phyloP scores from a whole-genome alignment of 164 flowering plant species.

The Magnolia kwangsiensis region DNA sequence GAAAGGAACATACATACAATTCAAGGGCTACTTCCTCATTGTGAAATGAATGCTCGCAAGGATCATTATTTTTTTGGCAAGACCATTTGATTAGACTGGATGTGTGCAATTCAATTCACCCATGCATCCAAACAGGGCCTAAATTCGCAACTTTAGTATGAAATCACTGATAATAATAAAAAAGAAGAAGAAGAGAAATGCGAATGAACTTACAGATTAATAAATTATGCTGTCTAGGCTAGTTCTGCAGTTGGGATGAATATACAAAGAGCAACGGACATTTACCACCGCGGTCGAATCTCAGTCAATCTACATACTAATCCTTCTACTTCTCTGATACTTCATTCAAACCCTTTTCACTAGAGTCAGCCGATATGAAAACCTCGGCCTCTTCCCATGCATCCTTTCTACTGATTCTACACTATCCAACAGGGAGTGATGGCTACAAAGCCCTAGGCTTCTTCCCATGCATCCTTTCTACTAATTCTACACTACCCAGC shows the following conservation, averaged over 20 bases:
- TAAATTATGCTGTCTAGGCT: slow-evolving; percentile 5
- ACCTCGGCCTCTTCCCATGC: neutral
- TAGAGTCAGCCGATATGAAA: neutral
- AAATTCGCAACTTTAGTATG: neutral
- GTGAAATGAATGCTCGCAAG: neutral
- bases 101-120: neutral
- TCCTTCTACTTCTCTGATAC: neutral
- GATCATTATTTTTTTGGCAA: too few species aligned
- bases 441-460: neutral
- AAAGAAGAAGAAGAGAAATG: neutral
- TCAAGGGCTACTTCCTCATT: neutral
- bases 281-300: neutral
- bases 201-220: slow-evolving; percentile 10
- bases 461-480: neutral
- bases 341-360: neutral
- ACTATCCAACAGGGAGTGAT: neutral
- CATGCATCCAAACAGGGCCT: neutral
- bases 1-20: neutral
- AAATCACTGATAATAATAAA: neutral
- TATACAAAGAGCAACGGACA: slow-evolving; percentile 1
- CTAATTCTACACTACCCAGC: neutral
- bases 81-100: neutral
- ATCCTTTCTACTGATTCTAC: neutral
- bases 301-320: slow-evolving; percentile 10
- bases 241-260: slow-evolving; percentile 1